A percentile compares a stretch with the other conserved stretches of the same genome.
These are phyloP conservation scores for Xylaria bambusicola DNA, from an alignment of 495 filamentous ascomycete species.

Conservation along the genomic window DNA sequence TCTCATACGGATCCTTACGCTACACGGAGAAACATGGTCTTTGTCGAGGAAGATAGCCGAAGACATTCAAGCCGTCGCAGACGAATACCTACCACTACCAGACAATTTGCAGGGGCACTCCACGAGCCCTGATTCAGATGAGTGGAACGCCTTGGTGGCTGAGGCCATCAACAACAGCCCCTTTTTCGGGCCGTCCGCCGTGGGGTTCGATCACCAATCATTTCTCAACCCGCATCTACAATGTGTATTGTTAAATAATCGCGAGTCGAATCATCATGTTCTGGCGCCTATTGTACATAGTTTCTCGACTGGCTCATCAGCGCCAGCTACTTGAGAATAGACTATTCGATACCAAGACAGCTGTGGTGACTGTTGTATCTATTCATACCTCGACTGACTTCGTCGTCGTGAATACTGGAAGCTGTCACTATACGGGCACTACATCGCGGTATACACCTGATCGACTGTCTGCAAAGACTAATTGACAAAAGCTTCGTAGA, in stretches of 20 bases:
- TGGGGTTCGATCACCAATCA: neutral
- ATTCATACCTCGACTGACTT: too few species aligned
- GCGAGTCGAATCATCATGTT: too few species aligned
- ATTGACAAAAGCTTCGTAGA: too few species aligned
- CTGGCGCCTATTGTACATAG: too few species aligned
- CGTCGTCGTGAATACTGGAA: too few species aligned
- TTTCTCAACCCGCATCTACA: conserved; percentile 4
- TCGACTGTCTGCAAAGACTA: too few species aligned
- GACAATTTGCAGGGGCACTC: conserved; percentile 20
- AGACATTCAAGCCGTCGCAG: conserved; percentile 60
- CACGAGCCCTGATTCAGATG: conserved; percentile 20
- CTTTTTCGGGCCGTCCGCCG: neutral
- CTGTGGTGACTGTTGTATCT: too few species aligned
- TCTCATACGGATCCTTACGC: conserved; percentile 66
- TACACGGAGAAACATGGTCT: conserved; percentile 64
- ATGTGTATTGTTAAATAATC: neutral
- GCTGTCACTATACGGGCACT: too few species aligned
- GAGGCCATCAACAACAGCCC: conserved; percentile 8
- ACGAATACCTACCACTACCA: conserved; percentile 37
- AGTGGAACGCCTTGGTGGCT: conserved; percentile 17
- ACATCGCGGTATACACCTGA: too few species aligned
- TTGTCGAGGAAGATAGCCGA: conserved; percentile 62
- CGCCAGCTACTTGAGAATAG: too few species aligned
- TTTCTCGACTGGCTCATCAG: too few species aligned
- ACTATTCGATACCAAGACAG: too few species aligned